A percentile compares a stretch with the other conserved stretches of the same genome.
These are phyloP conservation scores for Apiotrichum sp. DNA, from an alignment of 1,284 basidiomycete genomes.

Conservation along the genomic window DNA sequence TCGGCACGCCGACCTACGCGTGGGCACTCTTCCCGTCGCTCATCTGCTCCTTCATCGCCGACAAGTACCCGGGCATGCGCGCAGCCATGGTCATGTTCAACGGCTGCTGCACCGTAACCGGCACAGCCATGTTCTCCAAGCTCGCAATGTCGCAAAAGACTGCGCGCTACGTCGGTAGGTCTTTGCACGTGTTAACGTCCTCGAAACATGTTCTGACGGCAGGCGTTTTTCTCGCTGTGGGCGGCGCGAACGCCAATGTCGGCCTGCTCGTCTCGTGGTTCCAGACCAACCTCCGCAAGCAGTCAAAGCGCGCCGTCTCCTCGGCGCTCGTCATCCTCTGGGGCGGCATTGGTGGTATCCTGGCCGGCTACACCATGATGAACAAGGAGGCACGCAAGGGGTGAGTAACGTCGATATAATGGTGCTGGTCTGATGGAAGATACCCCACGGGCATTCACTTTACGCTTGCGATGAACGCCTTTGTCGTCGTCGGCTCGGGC, in stretches of 20 bases:
- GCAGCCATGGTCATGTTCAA: slow-evolving; percentile 10
- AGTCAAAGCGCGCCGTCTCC: slow-evolving; percentile 42
- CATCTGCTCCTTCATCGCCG: slow-evolving; percentile 31
- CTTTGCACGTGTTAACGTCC: too few species aligned
- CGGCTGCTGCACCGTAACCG: slow-evolving; percentile 4
- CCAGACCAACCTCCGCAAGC: slow-evolving; percentile 47
- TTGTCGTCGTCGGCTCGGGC: slow-evolving; percentile 1
- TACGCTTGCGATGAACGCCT: slow-evolving; percentile 8
- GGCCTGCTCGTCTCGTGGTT: slow-evolving; percentile 39
- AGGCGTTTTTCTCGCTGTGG: too few species aligned
- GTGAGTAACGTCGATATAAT: neutral
- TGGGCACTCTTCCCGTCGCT: slow-evolving; percentile 41
- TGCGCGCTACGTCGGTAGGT: slow-evolving; percentile 7
- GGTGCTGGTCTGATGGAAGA: neutral
- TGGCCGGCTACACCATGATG: slow-evolving; percentile 13
- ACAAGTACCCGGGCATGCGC: slow-evolving; percentile 15
- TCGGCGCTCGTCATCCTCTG: slow-evolving; percentile 11
- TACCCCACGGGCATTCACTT: slow-evolving; percentile 14
- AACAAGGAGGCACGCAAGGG: slow-evolving; percentile 12
- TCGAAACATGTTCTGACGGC: too few species aligned
- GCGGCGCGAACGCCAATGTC: slow-evolving; percentile 22
- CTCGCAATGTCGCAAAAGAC: slow-evolving; percentile 2
- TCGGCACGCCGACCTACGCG: slow-evolving; percentile 47
- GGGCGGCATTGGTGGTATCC: slow-evolving; percentile 21
- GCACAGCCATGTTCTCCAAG: slow-evolving; percentile 17